Base-by-base conservation (phyloP, 768 basidiomycete species). In the Daedaleopsis nitida region DNA sequence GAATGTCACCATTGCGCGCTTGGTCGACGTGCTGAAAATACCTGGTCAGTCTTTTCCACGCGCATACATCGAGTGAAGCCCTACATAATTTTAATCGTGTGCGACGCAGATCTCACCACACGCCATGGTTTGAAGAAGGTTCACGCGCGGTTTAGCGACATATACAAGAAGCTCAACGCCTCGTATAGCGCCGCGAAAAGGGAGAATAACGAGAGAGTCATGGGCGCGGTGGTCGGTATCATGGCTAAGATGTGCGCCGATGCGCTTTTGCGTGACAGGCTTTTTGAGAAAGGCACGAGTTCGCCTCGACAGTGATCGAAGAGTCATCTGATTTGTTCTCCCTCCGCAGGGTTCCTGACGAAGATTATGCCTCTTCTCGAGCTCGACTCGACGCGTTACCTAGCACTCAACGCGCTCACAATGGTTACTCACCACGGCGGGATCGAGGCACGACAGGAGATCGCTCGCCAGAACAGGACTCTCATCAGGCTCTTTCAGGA, bases 361-460 rank as follows among this genome's bases (percentile, higher is more conserved):
- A 85, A 83, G 66, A 76, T 89, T 7, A 71, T 85, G 1, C 84
- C 86, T 0, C 74, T 88, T 14, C 63, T 88, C 13, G 75, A 83
- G 34, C 68, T 75, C 5, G 77, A 80, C 5, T 73, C 70, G 5
- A 83, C 80, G 2, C 80, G 84, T 1, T 77, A 81, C 63, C 69
- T 86, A 47, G 84, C 84, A 9, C 74, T 89, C 8, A 81, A 81
- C 24, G 79, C 84, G 0, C 72, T 89, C 24, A 78, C 78, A 0
- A 84, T 81, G 21, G 77, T 88, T 10, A 88, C 86, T 0, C 86
- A 85, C 59, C 86, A 87, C 51, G 85, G 86, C 4, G 86, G 85
- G 4, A 60, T 67, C 3, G 72, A 78, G 14, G 77, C 82, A 27
- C 81, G 83, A 42, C 68, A 73, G 44, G 81, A 81, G 56, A 82